phyloP scores from a whole-genome alignment of 768 basidiomycete genomes.

The Mycena albidolilacea region DNA sequence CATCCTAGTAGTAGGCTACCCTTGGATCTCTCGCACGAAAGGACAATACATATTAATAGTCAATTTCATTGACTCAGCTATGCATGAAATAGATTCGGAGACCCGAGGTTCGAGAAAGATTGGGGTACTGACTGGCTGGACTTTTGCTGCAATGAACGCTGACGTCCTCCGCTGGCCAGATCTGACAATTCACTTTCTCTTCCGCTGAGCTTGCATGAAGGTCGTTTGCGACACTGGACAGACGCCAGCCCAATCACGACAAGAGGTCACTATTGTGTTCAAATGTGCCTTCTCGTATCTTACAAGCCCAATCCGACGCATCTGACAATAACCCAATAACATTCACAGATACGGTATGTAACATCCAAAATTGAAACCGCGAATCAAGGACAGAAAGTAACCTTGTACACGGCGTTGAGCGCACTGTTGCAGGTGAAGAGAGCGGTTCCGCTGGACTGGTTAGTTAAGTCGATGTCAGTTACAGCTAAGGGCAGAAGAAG shows the following conservation, averaged over 20 bases:
- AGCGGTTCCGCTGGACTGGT: constrained; percentile 55
- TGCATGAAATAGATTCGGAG: background rate
- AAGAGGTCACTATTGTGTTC: background rate
- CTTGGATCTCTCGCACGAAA: constrained; percentile 36
- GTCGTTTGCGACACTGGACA: too few species aligned
- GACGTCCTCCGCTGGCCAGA: too few species aligned
- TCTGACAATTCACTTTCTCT: too few species aligned
- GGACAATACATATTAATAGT: constrained; percentile 36
- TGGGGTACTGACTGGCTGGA: too few species aligned
- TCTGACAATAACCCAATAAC: background rate
- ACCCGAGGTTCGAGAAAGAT: background rate
- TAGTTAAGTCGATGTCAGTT: too few species aligned
- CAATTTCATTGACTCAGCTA: background rate
- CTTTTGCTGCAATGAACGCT: too few species aligned
- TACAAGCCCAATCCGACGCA: background rate
- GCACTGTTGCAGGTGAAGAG: constrained; percentile 58
- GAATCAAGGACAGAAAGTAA: constrained; percentile 50
- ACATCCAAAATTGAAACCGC: constrained; percentile 16
- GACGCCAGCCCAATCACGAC: too few species aligned
- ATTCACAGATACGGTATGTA: background rate
- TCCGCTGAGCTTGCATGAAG: too few species aligned
- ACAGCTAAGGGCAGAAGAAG: constrained; percentile 11
- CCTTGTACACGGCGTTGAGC: constrained; percentile 49
- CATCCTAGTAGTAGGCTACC: constrained; percentile 40
- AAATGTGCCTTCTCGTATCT: too few species aligned